Evolutionary conservation across 2,329 filamentous ascomycete genomes (phyloP).

Genomic region (Aplosporella prunicola): DNA sequence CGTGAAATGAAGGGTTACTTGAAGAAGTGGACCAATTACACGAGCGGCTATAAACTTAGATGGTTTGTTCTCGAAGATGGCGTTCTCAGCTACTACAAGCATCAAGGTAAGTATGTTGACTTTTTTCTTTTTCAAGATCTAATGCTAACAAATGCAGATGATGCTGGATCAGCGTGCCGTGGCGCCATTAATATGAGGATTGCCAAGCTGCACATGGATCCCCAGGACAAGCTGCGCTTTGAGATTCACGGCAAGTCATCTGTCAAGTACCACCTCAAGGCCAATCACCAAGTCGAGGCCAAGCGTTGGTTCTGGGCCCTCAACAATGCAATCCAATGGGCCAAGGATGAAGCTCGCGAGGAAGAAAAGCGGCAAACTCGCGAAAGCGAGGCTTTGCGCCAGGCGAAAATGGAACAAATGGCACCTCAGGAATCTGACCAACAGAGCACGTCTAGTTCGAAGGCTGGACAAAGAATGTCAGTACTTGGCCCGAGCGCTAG

Average conservation of each 20-base stretch:
- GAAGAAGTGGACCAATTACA: slow-evolving; percentile 99
- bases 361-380: slow-evolving; percentile 69
- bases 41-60: slow-evolving; percentile 87
- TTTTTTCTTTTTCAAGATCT: background rate
- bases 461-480: slow-evolving; percentile 16
- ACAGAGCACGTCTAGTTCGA: slow-evolving; percentile 27
- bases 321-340: slow-evolving; percentile 98
- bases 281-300: slow-evolving; percentile 94
- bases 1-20: slow-evolving; percentile 97
- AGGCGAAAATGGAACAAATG: slow-evolving; percentile 69
- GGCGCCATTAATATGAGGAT: slow-evolving; percentile 99
- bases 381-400: slow-evolving; percentile 64
- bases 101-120: slow-evolving; percentile 52
- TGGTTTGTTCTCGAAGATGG: slow-evolving; percentile 99
- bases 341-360: slow-evolving; percentile 91
- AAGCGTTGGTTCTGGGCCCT: slow-evolving; percentile 99
- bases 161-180: slow-evolving; percentile 88
- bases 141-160: slow-evolving; percentile 45
- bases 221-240: slow-evolving; percentile 94
- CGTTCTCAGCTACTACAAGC: slow-evolving; percentile 97
- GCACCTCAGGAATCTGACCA: slow-evolving; percentile 32
- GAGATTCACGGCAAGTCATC: slow-evolving; percentile 97
- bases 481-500: slow-evolving; percentile 2
- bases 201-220: slow-evolving; percentile 86
- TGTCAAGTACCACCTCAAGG: slow-evolving; percentile 95